phyloP scores from a whole-genome alignment of 805 yeast genomes.

The Kregervanrija delftensis region DNA sequence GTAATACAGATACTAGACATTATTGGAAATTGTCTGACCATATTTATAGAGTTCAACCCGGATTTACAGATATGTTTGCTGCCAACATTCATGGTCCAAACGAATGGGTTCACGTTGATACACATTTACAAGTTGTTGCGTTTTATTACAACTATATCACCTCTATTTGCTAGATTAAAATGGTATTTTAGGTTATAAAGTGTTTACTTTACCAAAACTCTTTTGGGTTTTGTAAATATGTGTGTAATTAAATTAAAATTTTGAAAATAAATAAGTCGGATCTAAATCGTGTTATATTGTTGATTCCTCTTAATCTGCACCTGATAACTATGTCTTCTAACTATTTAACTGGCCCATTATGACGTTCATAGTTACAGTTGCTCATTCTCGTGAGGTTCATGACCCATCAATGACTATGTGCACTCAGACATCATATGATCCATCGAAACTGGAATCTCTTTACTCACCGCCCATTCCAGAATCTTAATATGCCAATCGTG shows the following conservation, averaged over 20 bases:
- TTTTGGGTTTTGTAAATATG: too few relatives aligned
- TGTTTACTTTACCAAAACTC: too few relatives aligned
- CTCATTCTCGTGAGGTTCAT: constrained; percentile 75
- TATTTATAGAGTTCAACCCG: constrained; percentile 54
- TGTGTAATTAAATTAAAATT: too few relatives aligned
- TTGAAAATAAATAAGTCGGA: too few relatives aligned
- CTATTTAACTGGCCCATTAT: too few relatives aligned
- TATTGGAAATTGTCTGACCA: constrained; percentile 56
- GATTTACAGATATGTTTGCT: constrained; percentile 16
- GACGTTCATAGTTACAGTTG: constrained; percentile 45
- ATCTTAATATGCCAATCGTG: constrained; percentile 51
- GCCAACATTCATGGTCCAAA: constrained; percentile 54
- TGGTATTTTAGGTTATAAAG: too few relatives aligned
- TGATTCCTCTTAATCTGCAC: too few relatives aligned
- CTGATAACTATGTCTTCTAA: too few relatives aligned
- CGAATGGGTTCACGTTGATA: constrained; percentile 47
- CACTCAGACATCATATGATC: constrained; percentile 36
- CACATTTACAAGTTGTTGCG: constrained; percentile 55
- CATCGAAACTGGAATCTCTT: constrained; percentile 14
- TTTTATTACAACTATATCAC: constrained; percentile 16
- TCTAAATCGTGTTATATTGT: too few relatives aligned
- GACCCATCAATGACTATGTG: constrained; percentile 65
- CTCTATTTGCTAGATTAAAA: constrained; percentile 1
- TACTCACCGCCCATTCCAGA: constrained; percentile 33
- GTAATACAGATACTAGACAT: constrained; percentile 62